phyloP scores from a whole-genome alignment of 225 moss, liverwort and hornwort genomes.

The Pleurozium schreberi region DNA sequence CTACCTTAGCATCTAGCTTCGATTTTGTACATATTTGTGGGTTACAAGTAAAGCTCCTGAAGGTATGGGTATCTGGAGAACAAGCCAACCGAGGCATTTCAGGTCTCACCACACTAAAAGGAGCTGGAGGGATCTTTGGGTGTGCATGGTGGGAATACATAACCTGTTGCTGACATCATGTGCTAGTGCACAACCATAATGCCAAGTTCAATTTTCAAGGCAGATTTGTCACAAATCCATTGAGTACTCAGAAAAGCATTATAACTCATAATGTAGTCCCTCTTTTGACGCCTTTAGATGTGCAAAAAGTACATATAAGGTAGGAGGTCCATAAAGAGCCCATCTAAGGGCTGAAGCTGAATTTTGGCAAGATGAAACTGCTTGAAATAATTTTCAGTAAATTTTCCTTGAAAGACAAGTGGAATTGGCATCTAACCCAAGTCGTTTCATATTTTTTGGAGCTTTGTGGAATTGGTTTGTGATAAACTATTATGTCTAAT shows the following conservation, averaged over 20 bases:
- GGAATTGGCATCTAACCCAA: too few relatives aligned
- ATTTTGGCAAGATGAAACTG: too few relatives aligned
- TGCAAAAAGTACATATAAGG: background rate
- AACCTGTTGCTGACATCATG: background rate
- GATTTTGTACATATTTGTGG: background rate
- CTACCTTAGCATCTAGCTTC: background rate
- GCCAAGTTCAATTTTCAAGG: background rate
- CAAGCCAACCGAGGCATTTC: background rate
- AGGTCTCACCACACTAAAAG: background rate
- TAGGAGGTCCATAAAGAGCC: too few relatives aligned
- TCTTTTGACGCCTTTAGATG: background rate
- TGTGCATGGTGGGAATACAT: background rate
- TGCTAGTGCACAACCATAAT: background rate
- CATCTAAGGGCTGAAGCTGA: too few relatives aligned
- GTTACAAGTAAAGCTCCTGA: background rate
- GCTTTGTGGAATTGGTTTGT: too few relatives aligned
- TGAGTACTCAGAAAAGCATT: background rate
- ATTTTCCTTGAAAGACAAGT: too few relatives aligned
- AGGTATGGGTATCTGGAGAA: too few relatives aligned
- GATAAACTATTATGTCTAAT: too few relatives aligned
- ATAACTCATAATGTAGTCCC: background rate
- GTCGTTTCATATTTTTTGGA: too few relatives aligned
- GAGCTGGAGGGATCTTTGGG: background rate
- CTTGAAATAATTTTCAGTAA: too few relatives aligned
- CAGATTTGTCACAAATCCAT: background rate